Evolutionary conservation across 768 basidiomycete genomes (phyloP).

Genomic region (Rubroboletus satanas): DNA sequence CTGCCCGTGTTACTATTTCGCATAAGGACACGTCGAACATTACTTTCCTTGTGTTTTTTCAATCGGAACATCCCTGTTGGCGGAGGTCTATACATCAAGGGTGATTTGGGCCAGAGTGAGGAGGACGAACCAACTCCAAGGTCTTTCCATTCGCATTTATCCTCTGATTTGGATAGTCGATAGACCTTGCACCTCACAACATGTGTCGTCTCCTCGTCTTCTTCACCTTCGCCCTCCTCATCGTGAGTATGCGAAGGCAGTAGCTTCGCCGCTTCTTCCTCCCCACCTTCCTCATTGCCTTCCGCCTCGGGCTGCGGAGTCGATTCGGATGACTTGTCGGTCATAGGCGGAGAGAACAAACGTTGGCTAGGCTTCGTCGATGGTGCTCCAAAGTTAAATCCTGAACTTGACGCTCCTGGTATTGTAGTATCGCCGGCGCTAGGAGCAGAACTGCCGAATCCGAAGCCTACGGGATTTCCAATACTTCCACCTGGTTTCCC

Average conservation of each 20-base stretch:
- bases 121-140: constrained; percentile 58
- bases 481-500: constrained; percentile 44
- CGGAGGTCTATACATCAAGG: background rate
- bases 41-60: constrained; percentile 69
- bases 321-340: constrained; percentile 29
- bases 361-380: constrained; percentile 21
- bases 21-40: constrained; percentile 56
- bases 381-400: constrained; percentile 24
- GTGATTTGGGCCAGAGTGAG: background rate
- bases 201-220: constrained; percentile 68
- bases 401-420: constrained; percentile 11
- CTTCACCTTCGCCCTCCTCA: constrained; percentile 75
- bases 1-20: constrained; percentile 74
- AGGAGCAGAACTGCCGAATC: constrained; percentile 32
- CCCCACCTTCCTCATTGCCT: constrained; percentile 25
- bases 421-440: constrained; percentile 18
- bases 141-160: constrained; percentile 54
- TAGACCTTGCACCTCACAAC: constrained; percentile 59
- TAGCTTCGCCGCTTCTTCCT: constrained; percentile 27
- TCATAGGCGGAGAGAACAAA: constrained; percentile 26
- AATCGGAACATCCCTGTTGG: constrained; percentile 59
- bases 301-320: constrained; percentile 28
- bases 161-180: constrained; percentile 50
- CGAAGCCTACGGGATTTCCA: constrained; percentile 64
- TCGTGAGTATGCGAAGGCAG: constrained; percentile 44